Percentiles rank a stretch among this genome's conserved stretches.
These are phyloP conservation scores for Suillus lakei DNA, from an alignment of 768 basidiomycete genomes.

Conservation along the genomic window DNA sequence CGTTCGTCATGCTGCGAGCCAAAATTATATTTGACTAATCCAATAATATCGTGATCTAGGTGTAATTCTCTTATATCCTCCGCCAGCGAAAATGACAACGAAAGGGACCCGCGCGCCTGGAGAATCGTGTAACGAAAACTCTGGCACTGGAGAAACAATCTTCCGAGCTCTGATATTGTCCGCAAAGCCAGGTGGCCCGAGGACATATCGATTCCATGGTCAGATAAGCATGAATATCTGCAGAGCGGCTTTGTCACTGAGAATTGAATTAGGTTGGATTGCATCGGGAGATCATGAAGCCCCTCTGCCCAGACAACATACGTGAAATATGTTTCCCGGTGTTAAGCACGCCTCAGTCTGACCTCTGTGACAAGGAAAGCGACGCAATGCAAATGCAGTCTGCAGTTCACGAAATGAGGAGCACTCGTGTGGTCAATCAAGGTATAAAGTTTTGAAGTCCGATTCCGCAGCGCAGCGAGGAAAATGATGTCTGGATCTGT, in stretches of 20 bases:
- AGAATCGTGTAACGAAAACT: background rate
- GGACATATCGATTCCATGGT: background rate
- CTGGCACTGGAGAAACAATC: background rate
- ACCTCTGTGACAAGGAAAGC: background rate
- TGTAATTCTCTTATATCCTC: background rate
- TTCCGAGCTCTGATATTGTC: too few species aligned
- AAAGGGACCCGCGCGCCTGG: background rate
- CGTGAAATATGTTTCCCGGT: background rate
- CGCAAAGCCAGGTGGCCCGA: background rate
- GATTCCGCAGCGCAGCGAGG: too few species aligned
- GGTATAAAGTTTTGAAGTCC: background rate
- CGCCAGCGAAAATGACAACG: background rate
- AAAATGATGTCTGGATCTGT: background rate
- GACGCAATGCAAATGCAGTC: background rate
- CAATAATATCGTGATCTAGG: background rate
- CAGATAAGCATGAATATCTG: background rate
- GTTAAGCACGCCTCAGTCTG: background rate
- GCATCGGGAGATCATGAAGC: background rate
- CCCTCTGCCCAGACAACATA: background rate
- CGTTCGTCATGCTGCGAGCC: background rate
- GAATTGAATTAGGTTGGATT: background rate
- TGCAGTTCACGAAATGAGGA: background rate
- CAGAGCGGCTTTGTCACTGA: background rate
- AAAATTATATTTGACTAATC: background rate
- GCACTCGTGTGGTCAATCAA: background rate